Evolutionary conservation across 202 grass and related monocot genomes (phyloP).

Genomic region (Zoysia matrella): DNA sequence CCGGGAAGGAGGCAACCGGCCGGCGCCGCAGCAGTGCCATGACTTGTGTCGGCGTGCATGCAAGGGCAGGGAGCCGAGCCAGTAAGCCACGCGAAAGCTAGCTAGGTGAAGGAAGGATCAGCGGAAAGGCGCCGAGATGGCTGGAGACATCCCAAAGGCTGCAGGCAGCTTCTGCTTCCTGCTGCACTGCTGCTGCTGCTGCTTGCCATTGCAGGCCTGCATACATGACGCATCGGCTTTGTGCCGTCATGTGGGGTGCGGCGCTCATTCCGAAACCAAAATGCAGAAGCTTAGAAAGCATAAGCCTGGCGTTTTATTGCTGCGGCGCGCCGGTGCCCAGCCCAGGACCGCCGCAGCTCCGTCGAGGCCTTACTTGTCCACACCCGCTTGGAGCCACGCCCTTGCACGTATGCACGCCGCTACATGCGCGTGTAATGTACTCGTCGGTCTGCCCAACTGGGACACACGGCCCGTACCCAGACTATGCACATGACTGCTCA

Average conservation of each 20-base stretch:
- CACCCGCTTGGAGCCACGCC: slow-evolving; percentile 39
- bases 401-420: slow-evolving; percentile 24
- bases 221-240: slow-evolving; percentile 33
- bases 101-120: background rate
- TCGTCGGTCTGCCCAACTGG: background rate
- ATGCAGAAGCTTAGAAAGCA: slow-evolving; percentile 30
- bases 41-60: slow-evolving; percentile 29
- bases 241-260: slow-evolving; percentile 26
- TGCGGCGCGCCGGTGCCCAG: slow-evolving; percentile 11
- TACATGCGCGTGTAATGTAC: background rate
- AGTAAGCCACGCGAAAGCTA: too few species aligned
- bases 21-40: background rate
- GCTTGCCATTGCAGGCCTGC: background rate
- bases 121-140: background rate
- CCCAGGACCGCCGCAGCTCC: slow-evolving; percentile 2
- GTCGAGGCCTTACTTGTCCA: slow-evolving; percentile 40
- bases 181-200: too few species aligned
- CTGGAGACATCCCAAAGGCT: slow-evolving; percentile 33
- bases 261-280: background rate
- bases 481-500: too few species aligned
- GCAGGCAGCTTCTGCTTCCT: background rate
- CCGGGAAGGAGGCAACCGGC: background rate
- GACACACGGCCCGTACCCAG: too few species aligned
- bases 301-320: slow-evolving; percentile 57
- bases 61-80: too few species aligned